A percentile compares a stretch with the other conserved stretches of the same genome.
These are phyloP conservation scores for Pseudogymnoascus sp. DNA, from an alignment of 2,329 filamentous ascomycete species.

Conservation along the genomic window DNA sequence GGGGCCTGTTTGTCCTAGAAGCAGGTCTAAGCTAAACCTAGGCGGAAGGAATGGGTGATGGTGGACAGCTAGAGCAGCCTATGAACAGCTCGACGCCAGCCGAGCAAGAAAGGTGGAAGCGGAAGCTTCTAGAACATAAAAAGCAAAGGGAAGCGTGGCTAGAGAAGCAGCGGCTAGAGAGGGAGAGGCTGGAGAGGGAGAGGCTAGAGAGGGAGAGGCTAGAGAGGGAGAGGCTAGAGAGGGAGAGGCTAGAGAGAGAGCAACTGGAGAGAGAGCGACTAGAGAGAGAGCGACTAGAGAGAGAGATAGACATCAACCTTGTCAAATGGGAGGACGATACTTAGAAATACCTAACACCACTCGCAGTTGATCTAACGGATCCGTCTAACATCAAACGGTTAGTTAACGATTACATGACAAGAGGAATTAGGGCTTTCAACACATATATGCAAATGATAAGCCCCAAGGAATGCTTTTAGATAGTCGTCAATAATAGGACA, in stretches of 20 bases:
- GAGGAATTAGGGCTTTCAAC: background rate
- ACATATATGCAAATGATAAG: background rate
- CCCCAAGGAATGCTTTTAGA: background rate
- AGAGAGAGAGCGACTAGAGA: constrained; percentile 12
- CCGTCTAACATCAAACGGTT: background rate
- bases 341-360: background rate
- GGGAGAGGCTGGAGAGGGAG: too few species aligned
- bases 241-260: constrained; percentile 13
- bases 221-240: background rate
- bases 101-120: background rate
- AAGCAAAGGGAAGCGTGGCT: background rate
- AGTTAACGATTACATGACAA: background rate
- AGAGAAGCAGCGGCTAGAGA: constrained; percentile 3
- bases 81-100: background rate
- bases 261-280: constrained; percentile 11
- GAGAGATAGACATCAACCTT: constrained; percentile 3
- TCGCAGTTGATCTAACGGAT: background rate
- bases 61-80: background rate
- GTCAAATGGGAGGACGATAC: background rate
- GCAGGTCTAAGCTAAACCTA: background rate
- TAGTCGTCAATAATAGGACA: background rate
- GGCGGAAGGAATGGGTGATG: background rate
- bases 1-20: background rate
- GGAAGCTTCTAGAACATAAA: background rate
- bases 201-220: too few species aligned